Conservation (phyloP, 495 filamentous ascomycete species). For the Neurospora cerealis region DNA sequence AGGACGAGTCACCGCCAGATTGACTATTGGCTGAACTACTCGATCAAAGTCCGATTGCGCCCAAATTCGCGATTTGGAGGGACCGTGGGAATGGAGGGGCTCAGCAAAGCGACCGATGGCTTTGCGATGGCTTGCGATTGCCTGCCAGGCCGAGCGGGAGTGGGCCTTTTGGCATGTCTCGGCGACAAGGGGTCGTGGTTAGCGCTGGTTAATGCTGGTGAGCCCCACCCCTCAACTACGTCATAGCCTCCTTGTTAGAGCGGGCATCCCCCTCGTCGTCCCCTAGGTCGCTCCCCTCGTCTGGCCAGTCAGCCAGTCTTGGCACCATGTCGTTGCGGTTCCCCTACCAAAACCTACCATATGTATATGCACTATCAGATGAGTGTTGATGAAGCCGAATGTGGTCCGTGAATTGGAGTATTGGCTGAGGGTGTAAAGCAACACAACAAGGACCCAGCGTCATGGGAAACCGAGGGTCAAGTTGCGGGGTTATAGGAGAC, state of each 20-base stretch:
- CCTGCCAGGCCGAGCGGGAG: background rate
- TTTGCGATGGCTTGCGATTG: background rate
- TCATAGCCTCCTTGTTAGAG: background rate
- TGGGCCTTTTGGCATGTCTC: background rate
- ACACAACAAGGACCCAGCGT: background rate
- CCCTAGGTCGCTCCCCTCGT: background rate
- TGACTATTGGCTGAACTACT: background rate
- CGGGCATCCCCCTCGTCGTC: background rate
- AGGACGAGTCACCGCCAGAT: background rate
- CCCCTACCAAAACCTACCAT: background rate
- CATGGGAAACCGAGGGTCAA: background rate
- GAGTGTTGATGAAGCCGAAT: background rate
- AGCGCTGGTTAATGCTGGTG: background rate
- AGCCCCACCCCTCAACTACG: background rate
- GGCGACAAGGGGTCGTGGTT: background rate
- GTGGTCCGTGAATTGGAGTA: background rate
- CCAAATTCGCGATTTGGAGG: background rate
- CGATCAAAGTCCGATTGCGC: background rate
- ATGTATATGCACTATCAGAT: background rate
- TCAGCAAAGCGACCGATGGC: background rate
- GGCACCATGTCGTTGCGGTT: background rate
- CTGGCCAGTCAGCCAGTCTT: background rate
- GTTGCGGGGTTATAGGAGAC: background rate
- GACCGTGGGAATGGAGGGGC: background rate
- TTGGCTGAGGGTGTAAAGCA: background rate